Percentiles rank a stretch among this genome's conserved stretches.
Conservation (phyloP, 352 stramenopile genomes). For the Thraustochytrium striatum region DNA sequence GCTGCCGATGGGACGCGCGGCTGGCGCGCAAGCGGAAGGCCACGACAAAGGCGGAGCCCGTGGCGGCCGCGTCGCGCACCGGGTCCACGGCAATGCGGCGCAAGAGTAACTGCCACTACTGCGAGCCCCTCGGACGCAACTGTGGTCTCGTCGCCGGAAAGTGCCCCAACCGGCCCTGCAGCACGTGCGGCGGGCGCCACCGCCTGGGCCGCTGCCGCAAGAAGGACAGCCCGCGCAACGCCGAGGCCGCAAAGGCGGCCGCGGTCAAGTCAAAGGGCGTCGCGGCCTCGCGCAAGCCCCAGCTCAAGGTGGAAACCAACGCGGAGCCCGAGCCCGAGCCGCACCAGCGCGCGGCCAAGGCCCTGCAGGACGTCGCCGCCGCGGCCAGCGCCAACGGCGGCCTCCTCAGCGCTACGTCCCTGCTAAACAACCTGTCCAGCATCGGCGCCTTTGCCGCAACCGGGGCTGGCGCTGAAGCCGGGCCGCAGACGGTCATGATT, state of each 20-base stretch:
- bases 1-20: background rate
- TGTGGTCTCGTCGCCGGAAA: slow-evolving; percentile 46
- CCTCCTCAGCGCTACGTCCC: no score
- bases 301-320: background rate
- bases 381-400: no score
- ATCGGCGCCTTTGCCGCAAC: no score
- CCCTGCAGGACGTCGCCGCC: no score
- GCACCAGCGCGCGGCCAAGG: background rate
- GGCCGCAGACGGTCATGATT: no score
- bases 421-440: no score
- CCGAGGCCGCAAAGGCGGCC: background rate
- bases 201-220: slow-evolving; percentile 22
- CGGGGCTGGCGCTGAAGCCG: no score
- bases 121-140: slow-evolving; percentile 36
- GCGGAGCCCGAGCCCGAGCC: background rate
- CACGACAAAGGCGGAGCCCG: background rate
- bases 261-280: background rate
- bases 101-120: slow-evolving; percentile 48
- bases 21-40: background rate
- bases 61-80: background rate
- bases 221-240: background rate
- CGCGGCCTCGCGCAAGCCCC: background rate
- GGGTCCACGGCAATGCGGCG: slow-evolving; percentile 17
- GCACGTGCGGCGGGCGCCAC: slow-evolving; percentile 22
- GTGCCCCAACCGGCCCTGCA: slow-evolving; percentile 46